A percentile compares a stretch with the other conserved stretches of the same genome.
Conservation (phyloP, 352 stramenopile species). For the Globisporangium emineosum region DNA sequence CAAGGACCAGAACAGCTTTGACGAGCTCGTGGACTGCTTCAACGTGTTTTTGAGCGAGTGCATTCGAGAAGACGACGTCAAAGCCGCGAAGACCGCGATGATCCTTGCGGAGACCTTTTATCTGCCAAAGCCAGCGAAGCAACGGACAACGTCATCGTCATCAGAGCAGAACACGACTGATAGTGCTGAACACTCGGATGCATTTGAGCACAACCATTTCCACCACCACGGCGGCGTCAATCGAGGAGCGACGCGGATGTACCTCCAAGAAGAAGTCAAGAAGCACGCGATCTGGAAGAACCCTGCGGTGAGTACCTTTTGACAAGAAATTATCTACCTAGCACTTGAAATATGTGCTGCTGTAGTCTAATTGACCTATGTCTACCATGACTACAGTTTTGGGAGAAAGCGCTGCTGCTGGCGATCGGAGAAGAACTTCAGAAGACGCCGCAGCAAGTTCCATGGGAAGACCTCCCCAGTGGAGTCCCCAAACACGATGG, state of each 20-base stretch:
- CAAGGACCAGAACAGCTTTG: constrained; percentile 54
- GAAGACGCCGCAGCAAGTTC: constrained; percentile 64
- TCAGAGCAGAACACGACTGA: not conserved
- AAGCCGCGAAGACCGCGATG: constrained; percentile 85
- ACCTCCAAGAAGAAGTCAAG: constrained; percentile 83
- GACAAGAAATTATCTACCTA: not conserved
- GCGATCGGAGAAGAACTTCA: constrained; percentile 82
- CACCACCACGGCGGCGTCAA: constrained; percentile 14
- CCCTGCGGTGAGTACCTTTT: constrained; percentile 37
- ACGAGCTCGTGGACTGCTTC: constrained; percentile 62
- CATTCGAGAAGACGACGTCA: constrained; percentile 74
- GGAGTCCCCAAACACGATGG: constrained; percentile 44
- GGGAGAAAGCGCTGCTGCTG: constrained; percentile 81
- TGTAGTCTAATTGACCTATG: not conserved
- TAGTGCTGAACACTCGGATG: not conserved
- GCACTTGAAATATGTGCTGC: not conserved
- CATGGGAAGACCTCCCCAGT: constrained; percentile 78
- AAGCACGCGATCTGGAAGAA: constrained; percentile 84
- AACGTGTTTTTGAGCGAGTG: constrained; percentile 74
- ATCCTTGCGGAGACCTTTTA: constrained; percentile 87
- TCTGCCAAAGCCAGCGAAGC: constrained; percentile 17
- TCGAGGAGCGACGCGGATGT: constrained; percentile 57
- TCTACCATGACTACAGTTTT: constrained; percentile 42
- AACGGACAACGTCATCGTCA: constrained; percentile 11
- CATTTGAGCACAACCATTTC: not conserved